A percentile compares a stretch with the other conserved stretches of the same genome.
These are phyloP conservation scores for Cladosporium cucumerinum DNA, from an alignment of 2,329 filamentous ascomycete genomes.

Conservation along the genomic window DNA sequence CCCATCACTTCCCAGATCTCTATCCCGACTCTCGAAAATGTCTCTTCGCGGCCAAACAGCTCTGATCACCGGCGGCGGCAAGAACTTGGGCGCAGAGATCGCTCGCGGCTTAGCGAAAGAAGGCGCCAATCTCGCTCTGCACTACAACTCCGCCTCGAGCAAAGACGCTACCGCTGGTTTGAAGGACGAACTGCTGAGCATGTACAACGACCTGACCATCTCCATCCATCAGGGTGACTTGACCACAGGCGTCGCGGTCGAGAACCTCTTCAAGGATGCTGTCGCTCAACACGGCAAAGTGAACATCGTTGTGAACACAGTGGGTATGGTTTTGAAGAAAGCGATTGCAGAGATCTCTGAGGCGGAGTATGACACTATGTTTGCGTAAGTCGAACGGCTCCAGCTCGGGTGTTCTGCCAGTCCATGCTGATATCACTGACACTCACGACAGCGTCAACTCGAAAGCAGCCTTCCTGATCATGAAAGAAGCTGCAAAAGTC, in stretches of 20 bases:
- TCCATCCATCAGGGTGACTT: conserved; percentile 45
- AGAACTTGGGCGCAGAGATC: conserved; percentile 43
- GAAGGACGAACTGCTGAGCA: conserved; percentile 37
- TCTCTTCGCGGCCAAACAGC: conserved; percentile 41
- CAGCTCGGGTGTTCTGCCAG: not conserved
- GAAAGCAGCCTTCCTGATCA: conserved; percentile 21
- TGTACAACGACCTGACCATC: conserved; percentile 35
- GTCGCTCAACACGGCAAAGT: conserved; percentile 43
- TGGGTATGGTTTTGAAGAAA: conserved; percentile 50
- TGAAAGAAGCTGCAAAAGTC: conserved; percentile 17
- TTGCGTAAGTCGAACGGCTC: conserved; percentile 34
- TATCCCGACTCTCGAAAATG: conserved; percentile 25
- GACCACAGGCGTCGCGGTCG: conserved; percentile 40
- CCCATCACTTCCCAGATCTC: not conserved
- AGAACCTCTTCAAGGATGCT: conserved; percentile 41
- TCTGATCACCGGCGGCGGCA: conserved; percentile 43
- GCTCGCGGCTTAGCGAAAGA: conserved; percentile 38
- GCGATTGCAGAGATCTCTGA: conserved; percentile 44
- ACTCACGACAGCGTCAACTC: conserved; percentile 13
- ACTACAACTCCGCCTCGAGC: conserved; percentile 43
- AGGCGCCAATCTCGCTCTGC: conserved; percentile 40
- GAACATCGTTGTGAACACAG: conserved; percentile 49
- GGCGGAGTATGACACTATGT: conserved; percentile 48
- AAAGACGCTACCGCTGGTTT: conserved; percentile 39
- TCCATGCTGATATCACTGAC: not conserved